These are phyloP conservation scores for Echium plantagineum DNA, from an alignment of 257 asterid species.

Conservation along the genomic window DNA sequence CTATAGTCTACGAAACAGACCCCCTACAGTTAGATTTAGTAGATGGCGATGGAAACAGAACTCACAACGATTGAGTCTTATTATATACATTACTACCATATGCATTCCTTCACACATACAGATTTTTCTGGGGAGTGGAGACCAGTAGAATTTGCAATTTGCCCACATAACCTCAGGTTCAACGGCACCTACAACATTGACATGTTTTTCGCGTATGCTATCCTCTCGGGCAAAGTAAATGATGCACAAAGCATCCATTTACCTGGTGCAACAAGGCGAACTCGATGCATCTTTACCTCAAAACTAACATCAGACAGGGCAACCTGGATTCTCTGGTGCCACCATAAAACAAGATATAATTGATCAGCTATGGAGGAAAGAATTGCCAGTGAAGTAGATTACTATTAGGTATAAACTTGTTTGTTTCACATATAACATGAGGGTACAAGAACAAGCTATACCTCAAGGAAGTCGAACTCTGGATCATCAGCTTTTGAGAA, in stretches of 20 bases:
- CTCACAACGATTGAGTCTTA: not conserved
- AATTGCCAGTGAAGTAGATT: not conserved
- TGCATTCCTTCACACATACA: not conserved
- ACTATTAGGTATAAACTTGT: not conserved
- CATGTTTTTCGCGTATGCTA: slow-evolving; percentile 40
- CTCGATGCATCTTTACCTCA: slow-evolving; percentile 64
- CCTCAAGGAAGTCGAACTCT: slow-evolving; percentile 79
- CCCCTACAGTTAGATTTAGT: not conserved
- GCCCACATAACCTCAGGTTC: not conserved
- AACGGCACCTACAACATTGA: not conserved
- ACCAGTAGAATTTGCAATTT: too few species aligned
- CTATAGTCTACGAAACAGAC: too few species aligned
- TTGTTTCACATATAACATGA: slow-evolving; percentile 1
- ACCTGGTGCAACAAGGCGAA: slow-evolving; percentile 90
- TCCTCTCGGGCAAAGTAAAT: slow-evolving; percentile 62
- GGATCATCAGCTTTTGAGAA: slow-evolving; percentile 94
- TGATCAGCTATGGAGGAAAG: slow-evolving; percentile 6
- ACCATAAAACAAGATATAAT: not conserved
- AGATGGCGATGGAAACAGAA: not conserved
- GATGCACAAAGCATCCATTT: slow-evolving; percentile 97
- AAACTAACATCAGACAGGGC: slow-evolving; percentile 52
- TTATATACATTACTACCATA: not conserved
- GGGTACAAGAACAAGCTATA: slow-evolving; percentile 9
- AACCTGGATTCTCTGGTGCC: slow-evolving; percentile 59
- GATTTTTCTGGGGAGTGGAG: too few species aligned